Evolutionary conservation across 1,284 basidiomycete species (phyloP).

Genomic region (Rugiboletus extremiorientalis): DNA sequence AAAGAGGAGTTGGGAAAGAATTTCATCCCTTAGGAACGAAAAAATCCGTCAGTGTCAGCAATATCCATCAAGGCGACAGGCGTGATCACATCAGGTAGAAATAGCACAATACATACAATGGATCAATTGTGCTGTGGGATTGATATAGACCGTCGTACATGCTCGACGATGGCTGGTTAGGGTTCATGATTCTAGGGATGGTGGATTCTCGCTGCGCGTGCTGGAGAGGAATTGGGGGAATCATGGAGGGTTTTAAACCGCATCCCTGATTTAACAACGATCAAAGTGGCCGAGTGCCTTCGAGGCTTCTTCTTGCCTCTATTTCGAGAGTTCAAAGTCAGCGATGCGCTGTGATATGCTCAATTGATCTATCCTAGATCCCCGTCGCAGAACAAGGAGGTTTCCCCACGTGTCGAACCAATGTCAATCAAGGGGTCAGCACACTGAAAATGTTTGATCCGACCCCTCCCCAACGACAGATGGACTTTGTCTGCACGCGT

Average conservation of each 20-base stretch:
- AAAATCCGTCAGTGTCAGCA: neutral
- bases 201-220: neutral
- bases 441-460: neutral
- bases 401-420: neutral
- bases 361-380: neutral
- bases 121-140: neutral
- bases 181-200: neutral
- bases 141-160: neutral
- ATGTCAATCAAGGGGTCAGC: too few relatives aligned
- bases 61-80: neutral
- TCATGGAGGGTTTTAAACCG: conserved; percentile 7
- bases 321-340: conserved; percentile 5
- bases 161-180: neutral
- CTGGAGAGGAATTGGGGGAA: neutral
- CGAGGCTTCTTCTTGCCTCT: neutral
- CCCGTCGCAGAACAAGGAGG: neutral
- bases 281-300: neutral
- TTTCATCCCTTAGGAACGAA: conserved; percentile 13
- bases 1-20: conserved; percentile 13
- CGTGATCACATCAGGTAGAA: neutral
- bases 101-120: conserved; percentile 10
- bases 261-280: neutral
- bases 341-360: neutral
- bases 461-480: too few relatives aligned
- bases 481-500: neutral